A percentile compares a stretch with the other conserved stretches of the same genome.
These are phyloP conservation scores for Mortierella antarctica DNA, from an alignment of 192 early-diverging fungal genomes.

Conservation along the genomic window DNA sequence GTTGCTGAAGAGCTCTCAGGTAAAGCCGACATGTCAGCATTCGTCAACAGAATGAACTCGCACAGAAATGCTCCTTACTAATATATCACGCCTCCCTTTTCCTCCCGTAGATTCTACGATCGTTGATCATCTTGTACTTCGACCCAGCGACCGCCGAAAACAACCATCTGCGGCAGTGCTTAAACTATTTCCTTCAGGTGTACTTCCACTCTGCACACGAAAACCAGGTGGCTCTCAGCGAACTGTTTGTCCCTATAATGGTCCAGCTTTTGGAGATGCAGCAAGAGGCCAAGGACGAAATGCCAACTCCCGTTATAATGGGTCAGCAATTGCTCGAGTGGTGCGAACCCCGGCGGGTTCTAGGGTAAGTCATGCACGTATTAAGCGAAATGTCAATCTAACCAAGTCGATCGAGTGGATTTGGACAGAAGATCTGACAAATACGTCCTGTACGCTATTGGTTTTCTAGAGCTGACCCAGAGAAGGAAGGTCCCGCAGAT, in stretches of 20 bases:
- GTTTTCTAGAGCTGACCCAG: slow-evolving; percentile 34
- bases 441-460: neutral
- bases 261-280: slow-evolving; percentile 20
- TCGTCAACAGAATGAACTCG: neutral
- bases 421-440: neutral
- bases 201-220: slow-evolving; percentile 81
- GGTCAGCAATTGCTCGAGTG: slow-evolving; percentile 82
- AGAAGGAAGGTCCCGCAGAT: slow-evolving; percentile 27
- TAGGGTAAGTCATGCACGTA: slow-evolving; percentile 60
- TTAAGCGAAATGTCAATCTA: neutral
- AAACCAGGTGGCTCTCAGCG: slow-evolving; percentile 74
- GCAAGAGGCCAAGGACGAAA: slow-evolving; percentile 46
- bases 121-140: slow-evolving; percentile 86
- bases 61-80: neutral
- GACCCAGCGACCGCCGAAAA: slow-evolving; percentile 76
- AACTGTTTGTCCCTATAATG: slow-evolving; percentile 58
- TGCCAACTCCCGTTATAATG: slow-evolving; percentile 69
- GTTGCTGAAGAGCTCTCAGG: slow-evolving; percentile 55
- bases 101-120: slow-evolving; percentile 68
- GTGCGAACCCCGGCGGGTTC: slow-evolving; percentile 77
- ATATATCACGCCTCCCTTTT: neutral
- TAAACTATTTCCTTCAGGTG: slow-evolving; percentile 91
- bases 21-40: slow-evolving; percentile 1
- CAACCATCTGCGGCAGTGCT: slow-evolving; percentile 80
- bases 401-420: neutral